Evolutionary conservation across 2,329 filamentous ascomycete genomes (phyloP).

Genomic region (Verticillium longisporum): DNA sequence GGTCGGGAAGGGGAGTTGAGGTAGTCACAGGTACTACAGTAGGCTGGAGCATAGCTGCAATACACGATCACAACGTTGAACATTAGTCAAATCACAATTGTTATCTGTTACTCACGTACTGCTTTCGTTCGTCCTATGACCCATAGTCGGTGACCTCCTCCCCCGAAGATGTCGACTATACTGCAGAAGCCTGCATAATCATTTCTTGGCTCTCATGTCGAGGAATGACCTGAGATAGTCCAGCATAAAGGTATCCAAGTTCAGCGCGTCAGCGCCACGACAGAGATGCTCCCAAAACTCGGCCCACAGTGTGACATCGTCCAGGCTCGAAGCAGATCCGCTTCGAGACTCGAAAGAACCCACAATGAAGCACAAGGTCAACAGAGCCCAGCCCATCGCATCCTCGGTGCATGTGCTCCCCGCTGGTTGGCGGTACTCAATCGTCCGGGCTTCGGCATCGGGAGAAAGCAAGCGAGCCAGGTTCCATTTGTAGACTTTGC

Average conservation of each 20-base stretch:
- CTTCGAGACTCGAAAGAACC: constrained; percentile 15
- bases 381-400: constrained; percentile 21
- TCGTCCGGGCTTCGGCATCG: constrained; percentile 13
- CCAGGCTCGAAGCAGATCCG: neutral
- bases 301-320: neutral
- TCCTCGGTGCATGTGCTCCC: constrained; percentile 22
- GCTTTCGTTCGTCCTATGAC: too few relatives aligned
- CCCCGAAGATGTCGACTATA: too few relatives aligned
- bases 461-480: constrained; percentile 20
- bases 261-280: neutral
- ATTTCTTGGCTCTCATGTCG: neutral
- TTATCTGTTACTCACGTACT: too few relatives aligned
- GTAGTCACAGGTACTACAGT: too few relatives aligned
- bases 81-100: too few relatives aligned
- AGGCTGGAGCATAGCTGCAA: too few relatives aligned
- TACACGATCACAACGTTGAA: too few relatives aligned
- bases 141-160: too few relatives aligned
- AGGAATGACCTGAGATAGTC: neutral
- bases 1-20: too few relatives aligned
- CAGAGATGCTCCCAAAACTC: neutral
- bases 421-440: constrained; percentile 29
- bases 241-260: neutral
- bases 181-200: neutral
- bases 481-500: constrained; percentile 34
- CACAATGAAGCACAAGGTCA: constrained; percentile 25